Percentiles rank a stretch among this genome's conserved stretches.
Conservation (phyloP, 1,284 basidiomycete genomes). For the Bondarzewia mesenterica region DNA sequence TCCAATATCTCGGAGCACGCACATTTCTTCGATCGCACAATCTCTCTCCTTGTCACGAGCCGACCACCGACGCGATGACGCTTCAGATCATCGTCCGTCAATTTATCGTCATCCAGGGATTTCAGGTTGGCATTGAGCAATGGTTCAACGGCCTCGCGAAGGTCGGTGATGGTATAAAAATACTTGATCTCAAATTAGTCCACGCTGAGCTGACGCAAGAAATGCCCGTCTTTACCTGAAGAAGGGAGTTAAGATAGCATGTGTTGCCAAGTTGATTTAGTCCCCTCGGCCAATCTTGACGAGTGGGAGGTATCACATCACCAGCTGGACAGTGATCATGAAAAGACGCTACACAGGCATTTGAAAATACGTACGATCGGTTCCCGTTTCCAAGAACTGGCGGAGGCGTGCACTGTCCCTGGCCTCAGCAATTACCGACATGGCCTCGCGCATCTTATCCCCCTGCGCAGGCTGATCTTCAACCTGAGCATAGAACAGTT, state of each 20-base stretch:
- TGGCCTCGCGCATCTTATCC: constrained; percentile 58
- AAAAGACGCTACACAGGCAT: constrained; percentile 1
- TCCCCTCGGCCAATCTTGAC: constrained; percentile 72
- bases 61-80: constrained; percentile 82
- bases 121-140: constrained; percentile 51
- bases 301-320: constrained; percentile 40
- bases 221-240: constrained; percentile 44
- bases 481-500: constrained; percentile 51
- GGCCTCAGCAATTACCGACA: constrained; percentile 61
- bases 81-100: constrained; percentile 73
- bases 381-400: constrained; percentile 56
- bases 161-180: constrained; percentile 89
- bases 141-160: constrained; percentile 68
- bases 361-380: constrained; percentile 55
- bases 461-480: constrained; percentile 59
- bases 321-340: constrained; percentile 41
- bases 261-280: constrained; percentile 92
- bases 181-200: constrained; percentile 41
- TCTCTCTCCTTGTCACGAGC: constrained; percentile 71
- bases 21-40: constrained; percentile 81
- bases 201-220: background rate
- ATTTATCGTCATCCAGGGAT: constrained; percentile 54
- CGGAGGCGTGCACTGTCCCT: constrained; percentile 67
- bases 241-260: constrained; percentile 84
- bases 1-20: constrained; percentile 21